These are phyloP conservation scores for Colletotrichum siamense DNA, from an alignment of 2,329 filamentous ascomycete species.

Conservation along the genomic window DNA sequence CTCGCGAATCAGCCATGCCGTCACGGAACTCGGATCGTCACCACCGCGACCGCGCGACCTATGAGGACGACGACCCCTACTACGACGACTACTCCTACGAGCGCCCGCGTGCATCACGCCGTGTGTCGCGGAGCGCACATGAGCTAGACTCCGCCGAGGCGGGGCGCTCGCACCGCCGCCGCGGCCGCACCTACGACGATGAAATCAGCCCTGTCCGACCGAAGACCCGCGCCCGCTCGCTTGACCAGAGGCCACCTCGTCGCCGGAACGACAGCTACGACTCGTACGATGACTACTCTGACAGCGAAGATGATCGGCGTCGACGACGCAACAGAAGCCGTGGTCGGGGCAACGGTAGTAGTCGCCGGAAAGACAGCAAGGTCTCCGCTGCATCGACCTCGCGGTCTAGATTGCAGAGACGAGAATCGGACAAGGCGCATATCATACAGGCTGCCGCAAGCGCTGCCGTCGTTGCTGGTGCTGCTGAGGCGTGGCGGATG, in stretches of 20 bases:
- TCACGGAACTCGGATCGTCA: conserved; percentile 3
- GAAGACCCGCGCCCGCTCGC: background rate
- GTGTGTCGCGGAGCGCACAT: conserved; percentile 1
- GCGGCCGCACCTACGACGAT: background rate
- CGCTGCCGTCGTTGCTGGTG: conserved; percentile 18
- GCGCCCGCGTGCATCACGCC: background rate
- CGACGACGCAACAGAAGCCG: background rate
- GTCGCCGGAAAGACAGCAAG: background rate
- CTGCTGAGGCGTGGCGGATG: conserved; percentile 19
- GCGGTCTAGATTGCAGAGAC: background rate
- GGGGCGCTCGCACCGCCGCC: background rate
- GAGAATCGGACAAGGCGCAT: background rate
- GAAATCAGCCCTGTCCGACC: background rate
- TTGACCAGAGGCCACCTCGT: background rate
- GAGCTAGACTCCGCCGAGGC: background rate
- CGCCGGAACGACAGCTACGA: background rate
- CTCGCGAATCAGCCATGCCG: background rate
- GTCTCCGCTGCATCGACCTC: background rate
- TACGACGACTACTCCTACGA: background rate
- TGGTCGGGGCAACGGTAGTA: background rate
- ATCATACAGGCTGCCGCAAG: conserved; percentile 18
- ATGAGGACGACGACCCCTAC: conserved; percentile 12
- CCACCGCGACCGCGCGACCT: background rate
- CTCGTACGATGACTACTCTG: conserved; percentile 9
- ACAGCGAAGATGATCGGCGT: conserved; percentile 8